Conservation (phyloP, 805 yeast species). For the Torulaspora franciscae region DNA sequence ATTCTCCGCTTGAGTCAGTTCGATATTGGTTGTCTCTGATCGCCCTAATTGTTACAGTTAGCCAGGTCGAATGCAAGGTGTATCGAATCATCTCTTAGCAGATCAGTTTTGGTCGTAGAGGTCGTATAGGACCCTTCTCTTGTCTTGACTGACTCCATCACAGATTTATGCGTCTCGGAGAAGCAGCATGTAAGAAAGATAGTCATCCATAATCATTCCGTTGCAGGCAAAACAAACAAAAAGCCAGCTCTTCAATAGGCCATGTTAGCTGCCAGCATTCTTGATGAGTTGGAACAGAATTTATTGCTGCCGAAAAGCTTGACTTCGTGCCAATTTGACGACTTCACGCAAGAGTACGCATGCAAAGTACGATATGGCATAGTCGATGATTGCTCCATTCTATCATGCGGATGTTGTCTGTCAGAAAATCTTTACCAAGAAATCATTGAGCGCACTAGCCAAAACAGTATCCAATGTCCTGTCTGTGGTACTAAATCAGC, state of each 20-base stretch:
- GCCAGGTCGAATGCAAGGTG: no score
- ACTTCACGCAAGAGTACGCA: constrained; percentile 10
- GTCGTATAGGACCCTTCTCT: no score
- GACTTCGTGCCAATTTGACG: constrained; percentile 16
- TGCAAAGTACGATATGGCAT: constrained; percentile 25
- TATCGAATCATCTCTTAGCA: no score
- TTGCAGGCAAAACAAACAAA: no score
- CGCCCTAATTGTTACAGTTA: no score
- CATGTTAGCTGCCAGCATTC: constrained; percentile 12
- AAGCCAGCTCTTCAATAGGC: neutral
- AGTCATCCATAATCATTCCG: no score
- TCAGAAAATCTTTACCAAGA: constrained; percentile 21
- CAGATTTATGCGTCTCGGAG: no score
- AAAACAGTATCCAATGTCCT: constrained; percentile 34
- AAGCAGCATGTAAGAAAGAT: no score
- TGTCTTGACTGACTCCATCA: no score
- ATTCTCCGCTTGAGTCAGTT: no score
- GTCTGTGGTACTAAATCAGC: constrained; percentile 30
- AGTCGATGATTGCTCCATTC: constrained; percentile 25
- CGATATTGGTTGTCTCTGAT: no score
- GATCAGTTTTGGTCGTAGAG: no score
- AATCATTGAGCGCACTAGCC: constrained; percentile 7
- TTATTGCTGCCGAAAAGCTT: constrained; percentile 27
- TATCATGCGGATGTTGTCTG: constrained; percentile 31
- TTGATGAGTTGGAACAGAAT: constrained; percentile 26